phyloP scores from a whole-genome alignment of 257 asterid genomes.

The Solanum ossicruentum region DNA sequence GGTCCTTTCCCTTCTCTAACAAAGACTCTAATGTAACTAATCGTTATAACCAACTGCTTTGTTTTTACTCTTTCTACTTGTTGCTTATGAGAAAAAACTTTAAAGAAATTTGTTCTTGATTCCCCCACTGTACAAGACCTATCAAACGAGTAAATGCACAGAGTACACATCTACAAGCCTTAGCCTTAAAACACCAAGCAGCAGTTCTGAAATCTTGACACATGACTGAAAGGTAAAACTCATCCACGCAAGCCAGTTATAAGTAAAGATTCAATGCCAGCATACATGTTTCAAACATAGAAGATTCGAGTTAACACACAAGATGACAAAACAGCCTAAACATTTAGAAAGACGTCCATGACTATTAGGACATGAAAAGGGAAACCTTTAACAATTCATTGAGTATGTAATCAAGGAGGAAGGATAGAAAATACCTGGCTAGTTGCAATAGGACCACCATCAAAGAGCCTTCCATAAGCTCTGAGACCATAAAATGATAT shows the following conservation, averaged over 20 bases:
- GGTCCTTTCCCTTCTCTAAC: background rate
- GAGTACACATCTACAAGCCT: background rate
- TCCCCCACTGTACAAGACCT: background rate
- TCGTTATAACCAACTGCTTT: background rate
- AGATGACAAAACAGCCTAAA: background rate
- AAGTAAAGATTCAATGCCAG: background rate
- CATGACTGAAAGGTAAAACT: background rate
- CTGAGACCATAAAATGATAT: constrained; percentile 86
- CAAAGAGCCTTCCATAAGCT: constrained; percentile 64
- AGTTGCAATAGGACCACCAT: constrained; percentile 76
- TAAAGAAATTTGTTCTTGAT: background rate
- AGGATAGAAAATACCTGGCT: constrained; percentile 55
- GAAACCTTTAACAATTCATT: background rate
- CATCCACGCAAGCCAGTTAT: background rate
- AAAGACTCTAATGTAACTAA: background rate
- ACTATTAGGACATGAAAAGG: background rate
- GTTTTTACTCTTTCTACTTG: background rate
- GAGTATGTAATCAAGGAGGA: background rate
- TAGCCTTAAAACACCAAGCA: background rate
- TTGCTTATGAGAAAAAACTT: background rate
- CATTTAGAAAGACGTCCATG: background rate
- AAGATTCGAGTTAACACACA: background rate
- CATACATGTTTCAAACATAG: background rate
- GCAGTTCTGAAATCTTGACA: background rate
- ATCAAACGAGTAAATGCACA: background rate